Conservation (phyloP, 306 rosid genomes). For the Abrus precatorius region DNA sequence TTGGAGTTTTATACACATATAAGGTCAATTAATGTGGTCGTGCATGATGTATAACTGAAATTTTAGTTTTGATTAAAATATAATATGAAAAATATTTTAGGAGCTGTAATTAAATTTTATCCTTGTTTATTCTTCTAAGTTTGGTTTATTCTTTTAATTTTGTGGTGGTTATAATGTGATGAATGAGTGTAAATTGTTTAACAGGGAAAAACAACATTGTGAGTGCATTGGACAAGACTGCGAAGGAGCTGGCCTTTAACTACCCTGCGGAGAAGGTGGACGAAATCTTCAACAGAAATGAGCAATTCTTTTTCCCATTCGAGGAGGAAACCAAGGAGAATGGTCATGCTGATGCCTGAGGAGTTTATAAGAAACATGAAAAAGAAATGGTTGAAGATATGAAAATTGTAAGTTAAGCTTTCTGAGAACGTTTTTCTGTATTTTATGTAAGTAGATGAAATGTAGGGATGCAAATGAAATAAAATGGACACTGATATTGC, state of each 20-base stretch:
- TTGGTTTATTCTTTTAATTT: no score
- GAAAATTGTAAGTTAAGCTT: no score
- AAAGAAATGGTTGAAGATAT: no score
- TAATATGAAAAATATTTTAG: no score
- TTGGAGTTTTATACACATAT: no score
- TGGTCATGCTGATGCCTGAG: constrained; percentile 48
- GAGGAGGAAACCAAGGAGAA: constrained; percentile 20
- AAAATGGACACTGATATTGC: background rate
- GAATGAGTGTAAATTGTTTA: background rate
- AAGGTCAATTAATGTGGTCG: no score
- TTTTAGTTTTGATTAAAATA: no score
- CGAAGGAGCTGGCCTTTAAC: constrained; percentile 62
- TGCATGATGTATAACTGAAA: no score
- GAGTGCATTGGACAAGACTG: constrained; percentile 61
- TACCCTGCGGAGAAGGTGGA: constrained; percentile 60
- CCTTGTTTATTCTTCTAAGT: no score
- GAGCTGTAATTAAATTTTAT: no score
- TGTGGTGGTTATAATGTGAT: background rate
- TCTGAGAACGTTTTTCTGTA: background rate
- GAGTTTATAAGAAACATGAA: no score
- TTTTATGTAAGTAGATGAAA: background rate
- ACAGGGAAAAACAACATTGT: constrained; percentile 66
- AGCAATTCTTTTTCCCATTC: constrained; percentile 56
- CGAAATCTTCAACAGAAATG: constrained; percentile 55
- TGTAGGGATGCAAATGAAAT: constrained; percentile 2